Percentiles rank a stretch among this genome's conserved stretches.
Conservation (phyloP, 2,329 filamentous ascomycete genomes). For the Curvularia eragrostidis region DNA sequence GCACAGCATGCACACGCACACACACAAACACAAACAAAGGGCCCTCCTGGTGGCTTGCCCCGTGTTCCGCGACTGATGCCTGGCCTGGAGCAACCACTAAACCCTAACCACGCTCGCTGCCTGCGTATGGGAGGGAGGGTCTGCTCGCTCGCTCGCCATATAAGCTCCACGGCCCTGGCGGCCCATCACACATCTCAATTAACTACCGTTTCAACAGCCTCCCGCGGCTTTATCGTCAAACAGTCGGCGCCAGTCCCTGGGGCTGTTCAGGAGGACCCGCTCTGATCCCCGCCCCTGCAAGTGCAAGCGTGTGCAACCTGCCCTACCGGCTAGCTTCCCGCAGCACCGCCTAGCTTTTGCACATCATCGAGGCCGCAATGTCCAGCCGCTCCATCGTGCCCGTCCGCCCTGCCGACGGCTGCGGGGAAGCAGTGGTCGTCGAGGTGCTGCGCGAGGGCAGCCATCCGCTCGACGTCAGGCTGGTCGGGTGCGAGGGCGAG, state of each 20-base stretch:
- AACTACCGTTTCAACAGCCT: neutral
- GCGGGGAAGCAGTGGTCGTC: slow-evolving; percentile 65
- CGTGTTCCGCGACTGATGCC: slow-evolving; percentile 13
- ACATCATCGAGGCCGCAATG: slow-evolving; percentile 14
- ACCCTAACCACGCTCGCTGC: slow-evolving; percentile 11
- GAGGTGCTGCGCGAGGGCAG: slow-evolving; percentile 62
- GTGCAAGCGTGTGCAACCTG: slow-evolving; percentile 2
- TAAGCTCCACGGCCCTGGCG: slow-evolving; percentile 15
- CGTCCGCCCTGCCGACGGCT: slow-evolving; percentile 62
- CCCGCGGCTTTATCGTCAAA: slow-evolving; percentile 15
- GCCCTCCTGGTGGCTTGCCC: slow-evolving; percentile 1
- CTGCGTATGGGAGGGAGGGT: neutral
- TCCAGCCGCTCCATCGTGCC: slow-evolving; percentile 58
- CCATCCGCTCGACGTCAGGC: slow-evolving; percentile 67
- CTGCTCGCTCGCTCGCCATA: slow-evolving; percentile 3
- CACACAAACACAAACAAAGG: no score
- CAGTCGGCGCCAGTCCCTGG: slow-evolving; percentile 20
- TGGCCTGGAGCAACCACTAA: slow-evolving; percentile 10
- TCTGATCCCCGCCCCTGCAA: slow-evolving; percentile 1
- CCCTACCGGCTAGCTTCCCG: slow-evolving; percentile 8
- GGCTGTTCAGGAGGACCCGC: slow-evolving; percentile 8
- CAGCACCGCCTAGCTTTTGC: slow-evolving; percentile 5
- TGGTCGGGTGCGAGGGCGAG: slow-evolving; percentile 72
- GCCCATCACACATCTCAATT: slow-evolving; percentile 6
- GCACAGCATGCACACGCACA: neutral